Percentiles rank a stretch among this genome's conserved stretches.
Evolutionary conservation across 257 asterid species (phyloP).

Genomic region (Salvia miltiorrhiza): DNA sequence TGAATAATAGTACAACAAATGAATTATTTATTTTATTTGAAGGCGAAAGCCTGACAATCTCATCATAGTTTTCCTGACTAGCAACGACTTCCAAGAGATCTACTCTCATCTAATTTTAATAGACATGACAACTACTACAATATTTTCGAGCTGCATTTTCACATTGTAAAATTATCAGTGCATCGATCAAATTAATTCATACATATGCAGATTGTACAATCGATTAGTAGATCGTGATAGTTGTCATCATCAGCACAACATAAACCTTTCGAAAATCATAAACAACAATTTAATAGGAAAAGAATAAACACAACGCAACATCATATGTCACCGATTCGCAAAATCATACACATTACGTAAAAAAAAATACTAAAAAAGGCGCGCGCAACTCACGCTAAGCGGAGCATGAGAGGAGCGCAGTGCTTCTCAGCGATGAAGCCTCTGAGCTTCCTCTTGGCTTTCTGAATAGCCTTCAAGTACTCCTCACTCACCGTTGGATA

Average conservation of each 20-base stretch:
- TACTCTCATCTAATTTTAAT: background rate
- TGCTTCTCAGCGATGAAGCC: conserved; percentile 84
- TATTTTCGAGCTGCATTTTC: background rate
- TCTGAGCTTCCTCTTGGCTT: conserved; percentile 76
- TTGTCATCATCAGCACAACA: background rate
- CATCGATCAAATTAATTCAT: background rate
- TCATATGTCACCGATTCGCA: background rate
- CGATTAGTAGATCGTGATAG: background rate
- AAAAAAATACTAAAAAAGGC: background rate
- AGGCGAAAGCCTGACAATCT: background rate
- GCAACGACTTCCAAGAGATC: background rate
- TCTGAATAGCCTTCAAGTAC: conserved; percentile 70
- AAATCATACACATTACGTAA: background rate
- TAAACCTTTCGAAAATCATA: background rate
- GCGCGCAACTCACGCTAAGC: conserved; percentile 57
- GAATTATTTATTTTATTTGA: background rate
- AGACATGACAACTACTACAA: background rate
- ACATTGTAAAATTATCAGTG: background rate
- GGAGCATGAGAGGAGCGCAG: conserved; percentile 92
- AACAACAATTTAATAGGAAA: background rate
- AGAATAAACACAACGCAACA: background rate
- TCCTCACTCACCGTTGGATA: conserved; percentile 81
- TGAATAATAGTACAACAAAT: conserved; percentile 1
- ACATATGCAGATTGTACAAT: background rate
- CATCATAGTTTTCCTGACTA: background rate